phyloP scores from a whole-genome alignment of 1,284 basidiomycete genomes.

The Cystobasidiaceae sp. region DNA sequence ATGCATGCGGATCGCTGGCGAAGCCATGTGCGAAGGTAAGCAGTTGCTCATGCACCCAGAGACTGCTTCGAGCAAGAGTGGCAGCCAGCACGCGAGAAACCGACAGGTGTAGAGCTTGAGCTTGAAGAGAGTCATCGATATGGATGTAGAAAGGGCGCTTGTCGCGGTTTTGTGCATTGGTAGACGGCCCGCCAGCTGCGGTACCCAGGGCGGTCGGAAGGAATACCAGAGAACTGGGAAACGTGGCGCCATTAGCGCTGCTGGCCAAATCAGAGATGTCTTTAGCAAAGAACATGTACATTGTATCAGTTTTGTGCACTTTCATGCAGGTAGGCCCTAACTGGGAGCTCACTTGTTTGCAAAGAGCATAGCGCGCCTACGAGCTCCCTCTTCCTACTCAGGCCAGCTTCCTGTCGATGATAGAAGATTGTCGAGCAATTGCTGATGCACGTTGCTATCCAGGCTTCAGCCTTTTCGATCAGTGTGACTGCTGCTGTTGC shows the following conservation, averaged over 20 bases:
- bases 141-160: background rate
- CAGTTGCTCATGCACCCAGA: background rate
- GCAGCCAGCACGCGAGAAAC: background rate
- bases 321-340: background rate
- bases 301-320: no score
- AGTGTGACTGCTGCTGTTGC: background rate
- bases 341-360: background rate
- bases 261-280: no score
- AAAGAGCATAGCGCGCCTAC: background rate
- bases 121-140: background rate
- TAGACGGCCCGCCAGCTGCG: no score
- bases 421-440: background rate
- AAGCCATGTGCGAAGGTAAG: conserved; percentile 1
- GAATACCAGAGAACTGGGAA: no score
- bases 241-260: no score
- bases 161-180: background rate
- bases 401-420: conserved; percentile 9
- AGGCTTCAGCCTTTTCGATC: background rate
- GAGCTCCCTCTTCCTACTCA: conserved; percentile 3
- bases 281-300: no score
- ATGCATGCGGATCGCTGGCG: background rate
- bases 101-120: background rate
- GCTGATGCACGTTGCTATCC: background rate
- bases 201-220: no score
- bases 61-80: background rate